Conservation (phyloP, 768 basidiomycete species). For the Lactarius pseudohatsudake region DNA sequence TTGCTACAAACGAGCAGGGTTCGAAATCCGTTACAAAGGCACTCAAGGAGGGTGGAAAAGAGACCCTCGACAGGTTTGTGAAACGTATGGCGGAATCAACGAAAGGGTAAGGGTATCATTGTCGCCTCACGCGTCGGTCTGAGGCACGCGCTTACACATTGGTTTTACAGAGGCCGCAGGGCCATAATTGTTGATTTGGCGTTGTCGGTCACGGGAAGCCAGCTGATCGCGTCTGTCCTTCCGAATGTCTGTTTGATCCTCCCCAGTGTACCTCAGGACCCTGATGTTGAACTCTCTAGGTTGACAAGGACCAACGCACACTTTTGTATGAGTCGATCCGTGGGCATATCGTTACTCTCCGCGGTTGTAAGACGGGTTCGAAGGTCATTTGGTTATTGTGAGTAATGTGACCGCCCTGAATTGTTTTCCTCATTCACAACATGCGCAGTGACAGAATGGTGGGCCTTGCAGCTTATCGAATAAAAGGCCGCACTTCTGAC, state of each 20-base stretch:
- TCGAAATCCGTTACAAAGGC: constrained; percentile 85
- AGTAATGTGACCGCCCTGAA: constrained; percentile 28
- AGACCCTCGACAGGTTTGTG: constrained; percentile 71
- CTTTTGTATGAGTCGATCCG: constrained; percentile 82
- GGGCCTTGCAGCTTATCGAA: constrained; percentile 15
- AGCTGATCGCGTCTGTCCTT: constrained; percentile 78
- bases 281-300: constrained; percentile 42
- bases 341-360: constrained; percentile 85
- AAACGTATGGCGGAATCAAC: constrained; percentile 85
- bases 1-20: constrained; percentile 82
- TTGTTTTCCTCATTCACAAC: constrained; percentile 8
- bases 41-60: constrained; percentile 79
- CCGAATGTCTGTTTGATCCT: constrained; percentile 55
- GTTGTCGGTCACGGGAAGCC: constrained; percentile 79
- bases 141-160: not conserved
- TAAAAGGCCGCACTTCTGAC: constrained; percentile 10
- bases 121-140: constrained; percentile 19
- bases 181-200: constrained; percentile 88
- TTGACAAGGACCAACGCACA: constrained; percentile 83
- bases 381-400: constrained; percentile 91
- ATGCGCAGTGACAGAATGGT: constrained; percentile 58
- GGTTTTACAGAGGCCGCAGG: constrained; percentile 54
- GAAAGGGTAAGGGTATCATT: constrained; percentile 53
- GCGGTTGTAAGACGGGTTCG: constrained; percentile 88
- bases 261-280: not conserved